Base-by-base conservation (phyloP, 768 basidiomycete genomes). In the Omphalotus guepiniiformis region DNA sequence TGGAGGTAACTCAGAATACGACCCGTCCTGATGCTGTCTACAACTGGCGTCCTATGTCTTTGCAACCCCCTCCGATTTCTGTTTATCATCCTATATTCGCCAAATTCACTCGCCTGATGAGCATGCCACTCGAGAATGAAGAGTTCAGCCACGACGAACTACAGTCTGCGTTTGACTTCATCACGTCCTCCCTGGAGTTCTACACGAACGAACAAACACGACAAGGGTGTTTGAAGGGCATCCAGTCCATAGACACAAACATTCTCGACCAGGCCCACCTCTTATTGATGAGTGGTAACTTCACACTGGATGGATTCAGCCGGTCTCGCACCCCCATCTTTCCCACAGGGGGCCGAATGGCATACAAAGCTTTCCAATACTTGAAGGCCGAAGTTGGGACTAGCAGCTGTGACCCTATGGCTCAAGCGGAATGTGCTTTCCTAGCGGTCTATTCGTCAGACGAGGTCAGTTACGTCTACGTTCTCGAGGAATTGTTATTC, bases 11-110 rank as follows among this genome's bases (percentile, higher is more conserved):
- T 41, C 40, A 41, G 16, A 23, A 49, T 23, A 35, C 7, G 18
- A 3, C 18, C 26, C 12, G 11, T 42, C 30, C 21, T n/a, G 52
- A 51, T 27, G 50, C 53, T n/a, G 38, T 47, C 13, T 48, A 37
- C 45, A 54, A 51, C 44, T 25, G 38, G 23, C 49, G 53, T 3
- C 53, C 53, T 11, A 16, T 37, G 13, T 21, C 47, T 11, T 39
- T 51, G 8, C n/a, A 18, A 1, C 39, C 46, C 15, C 53, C 53
- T 19, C 50, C 53, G 4, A 47, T 54, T 40, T 28, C 39, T 29
- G 42, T 52, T 18, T 54, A 54, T 22, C 46, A 51, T n/a, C 45
- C 50, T 15, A 50, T 52, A 1, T 54, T 54, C 28, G 39, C 39
- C 11, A 27, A 39, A 35, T 54, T 54, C 30, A 27, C 18, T 6